Evolutionary conservation across 1,284 basidiomycete genomes (phyloP).

Genomic region (Ganoderma leucocontextum): DNA sequence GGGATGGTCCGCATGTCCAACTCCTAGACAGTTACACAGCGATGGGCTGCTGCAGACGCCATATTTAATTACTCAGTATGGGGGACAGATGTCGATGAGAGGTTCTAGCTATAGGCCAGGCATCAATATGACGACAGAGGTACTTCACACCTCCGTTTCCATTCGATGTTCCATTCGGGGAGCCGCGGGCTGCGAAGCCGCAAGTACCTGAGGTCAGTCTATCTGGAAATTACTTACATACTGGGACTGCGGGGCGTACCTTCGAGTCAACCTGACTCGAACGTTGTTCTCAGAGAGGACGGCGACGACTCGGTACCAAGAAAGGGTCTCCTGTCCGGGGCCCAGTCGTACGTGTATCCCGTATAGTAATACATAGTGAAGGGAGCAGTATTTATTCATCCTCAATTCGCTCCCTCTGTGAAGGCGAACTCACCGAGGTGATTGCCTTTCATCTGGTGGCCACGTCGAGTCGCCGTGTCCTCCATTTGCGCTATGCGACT

Average conservation of each 20-base stretch:
- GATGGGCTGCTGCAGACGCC: background rate
- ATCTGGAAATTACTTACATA: conserved; percentile 3
- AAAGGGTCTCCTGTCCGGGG: background rate
- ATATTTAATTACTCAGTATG: no score
- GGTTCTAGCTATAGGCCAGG: background rate
- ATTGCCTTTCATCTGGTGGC: background rate
- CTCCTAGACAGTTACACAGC: background rate
- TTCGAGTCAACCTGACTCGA: conserved; percentile 2
- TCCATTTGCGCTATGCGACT: background rate
- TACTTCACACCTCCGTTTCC: background rate
- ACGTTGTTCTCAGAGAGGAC: background rate
- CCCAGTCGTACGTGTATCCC: background rate
- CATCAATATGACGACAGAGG: conserved; percentile 1
- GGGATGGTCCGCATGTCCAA: background rate
- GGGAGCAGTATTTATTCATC: no score
- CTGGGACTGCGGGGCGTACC: background rate
- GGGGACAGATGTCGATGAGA: background rate
- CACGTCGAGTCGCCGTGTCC: conserved; percentile 4
- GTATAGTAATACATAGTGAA: background rate
- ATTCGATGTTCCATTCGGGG: background rate
- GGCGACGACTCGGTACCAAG: background rate
- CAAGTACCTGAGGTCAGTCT: background rate
- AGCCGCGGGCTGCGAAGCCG: background rate
- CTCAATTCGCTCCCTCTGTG: no score
- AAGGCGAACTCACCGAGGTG: no score